These are phyloP conservation scores for Hygrophorus russula DNA, from an alignment of 768 basidiomycete species.

Conservation along the genomic window DNA sequence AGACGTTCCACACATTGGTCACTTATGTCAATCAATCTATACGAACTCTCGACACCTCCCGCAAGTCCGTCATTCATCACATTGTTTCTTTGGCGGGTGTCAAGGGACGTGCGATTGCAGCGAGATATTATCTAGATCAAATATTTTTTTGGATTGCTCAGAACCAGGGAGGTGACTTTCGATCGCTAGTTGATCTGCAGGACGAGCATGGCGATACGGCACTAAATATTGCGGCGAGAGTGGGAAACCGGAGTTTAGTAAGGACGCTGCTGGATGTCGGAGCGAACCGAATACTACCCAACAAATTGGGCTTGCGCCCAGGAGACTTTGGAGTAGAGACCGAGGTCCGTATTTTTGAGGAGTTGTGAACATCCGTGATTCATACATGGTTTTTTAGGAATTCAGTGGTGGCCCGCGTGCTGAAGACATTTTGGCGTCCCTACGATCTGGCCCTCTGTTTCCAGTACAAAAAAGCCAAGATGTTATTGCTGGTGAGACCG, in stretches of 20 bases:
- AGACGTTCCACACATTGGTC: constrained; percentile 62
- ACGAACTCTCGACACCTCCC: constrained; percentile 78
- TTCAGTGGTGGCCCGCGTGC: constrained; percentile 56
- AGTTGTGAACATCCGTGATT: not conserved
- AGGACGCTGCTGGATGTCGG: constrained; percentile 83
- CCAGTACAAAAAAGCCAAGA: constrained; percentile 86
- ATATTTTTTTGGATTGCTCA: constrained; percentile 81
- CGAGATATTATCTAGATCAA: constrained; percentile 86
- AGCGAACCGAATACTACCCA: constrained; percentile 79
- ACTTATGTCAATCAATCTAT: constrained; percentile 59
- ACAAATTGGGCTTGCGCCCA: constrained; percentile 88
- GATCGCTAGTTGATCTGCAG: constrained; percentile 77
- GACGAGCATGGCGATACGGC: constrained; percentile 96
- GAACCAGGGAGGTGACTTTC: constrained; percentile 65
- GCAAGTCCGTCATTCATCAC: constrained; percentile 85
- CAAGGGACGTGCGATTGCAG: constrained; percentile 73
- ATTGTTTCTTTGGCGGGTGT: constrained; percentile 85
- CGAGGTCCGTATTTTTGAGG: constrained; percentile 41
- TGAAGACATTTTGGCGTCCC: constrained; percentile 69
- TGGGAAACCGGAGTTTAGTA: constrained; percentile 84
- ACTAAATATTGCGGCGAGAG: constrained; percentile 87
- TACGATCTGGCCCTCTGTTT: constrained; percentile 61
- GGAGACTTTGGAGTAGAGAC: constrained; percentile 93
- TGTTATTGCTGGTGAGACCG: constrained; percentile 55
- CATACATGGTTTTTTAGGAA: constrained; percentile 32